Base-by-base conservation (phyloP, 2,329 filamentous ascomycete genomes). In the Pyrenophora teres region DNA sequence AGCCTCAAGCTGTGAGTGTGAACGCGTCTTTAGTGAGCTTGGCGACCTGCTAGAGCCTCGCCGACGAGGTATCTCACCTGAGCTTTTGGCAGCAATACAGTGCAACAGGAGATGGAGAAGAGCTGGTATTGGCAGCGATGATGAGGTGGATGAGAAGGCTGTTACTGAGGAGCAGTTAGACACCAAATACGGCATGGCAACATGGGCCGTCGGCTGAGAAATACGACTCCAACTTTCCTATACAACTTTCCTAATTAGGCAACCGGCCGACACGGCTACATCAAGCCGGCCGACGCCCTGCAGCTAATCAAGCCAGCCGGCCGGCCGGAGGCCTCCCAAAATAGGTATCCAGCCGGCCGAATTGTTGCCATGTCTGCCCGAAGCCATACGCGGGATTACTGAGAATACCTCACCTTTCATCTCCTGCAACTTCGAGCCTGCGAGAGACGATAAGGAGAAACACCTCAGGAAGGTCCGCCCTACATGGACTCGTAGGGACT, bases 21-120 rank as follows among this genome's bases (percentile, higher is more conserved):
- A 51, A 36, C 30, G 42, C 10, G 6, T 41, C 3, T 51, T 51
- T 9, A 51, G 42, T 15, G 36, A 51, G 42, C 30, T 51, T 21
- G 42, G 48, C 23, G 42, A 51, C 32, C 48, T 51, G 1, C 15
- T 51, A 27, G 42, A 46, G 41, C 41, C 42, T 25, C 23, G 23
- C 23, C 7, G 23, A 25, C 7, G 7, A 25, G 23, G 23, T 25
- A 25, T 25, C 23, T 25, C 8, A 25, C 23, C 23, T 6, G 23
- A 25, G 23, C 23, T 25, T 25, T 25, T 25, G 6, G 23, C 8
- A 6, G 23, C 2, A 25, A 25, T 25, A 25, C 23, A 25, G 7
- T 25, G 6, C 7, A 25, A 3, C 3, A 25, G 23, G 23, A 25
- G 23, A 6, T 25, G 23, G 23, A 25, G 23, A 25, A 25, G 7